Conservation (phyloP, 2,329 filamentous ascomycete genomes). For the Botrytis deweyae region DNA sequence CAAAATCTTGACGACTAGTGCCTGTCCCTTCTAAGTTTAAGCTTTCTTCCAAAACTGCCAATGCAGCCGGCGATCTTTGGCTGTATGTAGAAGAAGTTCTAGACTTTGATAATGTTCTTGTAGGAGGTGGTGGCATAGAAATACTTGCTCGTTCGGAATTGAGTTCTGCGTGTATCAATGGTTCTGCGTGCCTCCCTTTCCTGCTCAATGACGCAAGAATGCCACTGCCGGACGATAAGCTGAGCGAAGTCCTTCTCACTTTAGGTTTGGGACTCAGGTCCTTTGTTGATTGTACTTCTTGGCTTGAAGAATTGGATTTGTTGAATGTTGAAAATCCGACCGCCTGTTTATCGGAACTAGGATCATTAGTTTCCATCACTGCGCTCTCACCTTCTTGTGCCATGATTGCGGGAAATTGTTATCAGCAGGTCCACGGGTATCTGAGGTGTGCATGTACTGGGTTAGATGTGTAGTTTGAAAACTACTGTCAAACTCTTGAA, state of each 20-base stretch:
- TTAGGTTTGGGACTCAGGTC: neutral
- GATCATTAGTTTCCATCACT: conserved; percentile 29
- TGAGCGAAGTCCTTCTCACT: conserved; percentile 37
- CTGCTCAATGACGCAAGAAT: conserved; percentile 42
- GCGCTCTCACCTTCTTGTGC: conserved; percentile 22
- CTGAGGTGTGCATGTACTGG: neutral
- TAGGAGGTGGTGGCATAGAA: conserved; percentile 61
- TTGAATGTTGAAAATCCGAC: conserved; percentile 24
- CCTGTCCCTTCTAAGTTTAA: conserved; percentile 28
- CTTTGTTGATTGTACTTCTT: conserved; percentile 9
- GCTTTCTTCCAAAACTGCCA: conserved; percentile 38
- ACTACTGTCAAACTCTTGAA: neutral
- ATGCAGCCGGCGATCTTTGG: conserved; percentile 45
- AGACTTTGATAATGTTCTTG: conserved; percentile 43
- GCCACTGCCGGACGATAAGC: conserved; percentile 46
- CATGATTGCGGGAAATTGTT: conserved; percentile 14
- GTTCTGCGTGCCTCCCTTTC: conserved; percentile 60
- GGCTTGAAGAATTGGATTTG: conserved; percentile 8
- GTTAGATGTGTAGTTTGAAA: neutral
- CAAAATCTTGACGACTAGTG: conserved; percentile 43
- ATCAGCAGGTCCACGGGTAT: neutral
- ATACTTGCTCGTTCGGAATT: conserved; percentile 60
- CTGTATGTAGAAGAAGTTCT: conserved; percentile 38
- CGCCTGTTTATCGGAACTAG: conserved; percentile 24
- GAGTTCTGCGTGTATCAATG: conserved; percentile 53